These are phyloP conservation scores for Mortierella sp. DNA, from an alignment of 371 early-diverging fungal species.

Conservation along the genomic window DNA sequence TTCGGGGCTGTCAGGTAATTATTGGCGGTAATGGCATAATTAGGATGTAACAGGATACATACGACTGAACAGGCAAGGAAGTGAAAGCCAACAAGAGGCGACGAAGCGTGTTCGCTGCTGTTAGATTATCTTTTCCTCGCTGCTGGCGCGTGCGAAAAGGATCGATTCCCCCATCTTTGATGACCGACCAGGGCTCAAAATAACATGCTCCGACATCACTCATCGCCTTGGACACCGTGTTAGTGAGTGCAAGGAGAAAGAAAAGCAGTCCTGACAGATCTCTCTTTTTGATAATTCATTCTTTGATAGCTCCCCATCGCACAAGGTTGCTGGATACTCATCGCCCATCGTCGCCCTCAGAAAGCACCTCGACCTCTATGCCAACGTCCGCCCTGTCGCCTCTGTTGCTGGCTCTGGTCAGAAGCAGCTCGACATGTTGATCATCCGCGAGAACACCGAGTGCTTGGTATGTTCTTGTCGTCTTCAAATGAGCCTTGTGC, in stretches of 20 bases:
- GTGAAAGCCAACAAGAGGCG: background rate
- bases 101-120: background rate
- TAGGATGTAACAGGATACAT: background rate
- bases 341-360: constrained; percentile 95
- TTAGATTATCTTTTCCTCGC: background rate
- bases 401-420: constrained; percentile 75
- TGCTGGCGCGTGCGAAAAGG: constrained; percentile 9
- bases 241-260: background rate
- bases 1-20: constrained; percentile 94
- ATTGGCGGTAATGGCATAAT: background rate
- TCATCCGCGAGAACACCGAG: constrained; percentile 97
- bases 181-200: constrained; percentile 9
- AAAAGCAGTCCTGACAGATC: constrained; percentile 45
- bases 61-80: background rate
- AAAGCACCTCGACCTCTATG: constrained; percentile 93
- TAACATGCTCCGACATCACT: background rate
- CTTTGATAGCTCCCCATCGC: constrained; percentile 91
- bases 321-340: constrained; percentile 96
- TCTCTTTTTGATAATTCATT: background rate
- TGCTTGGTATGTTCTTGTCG: constrained; percentile 80
- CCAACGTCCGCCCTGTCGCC: constrained; percentile 93
- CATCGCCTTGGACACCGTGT: background rate
- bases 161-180: background rate
- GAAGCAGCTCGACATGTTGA: constrained; percentile 91
- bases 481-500: background rate